Percentiles rank a stretch among this genome's conserved stretches.
phyloP scores from a whole-genome alignment of 495 filamentous ascomycete species.

The Umbilicaria muhlenbergii region DNA sequence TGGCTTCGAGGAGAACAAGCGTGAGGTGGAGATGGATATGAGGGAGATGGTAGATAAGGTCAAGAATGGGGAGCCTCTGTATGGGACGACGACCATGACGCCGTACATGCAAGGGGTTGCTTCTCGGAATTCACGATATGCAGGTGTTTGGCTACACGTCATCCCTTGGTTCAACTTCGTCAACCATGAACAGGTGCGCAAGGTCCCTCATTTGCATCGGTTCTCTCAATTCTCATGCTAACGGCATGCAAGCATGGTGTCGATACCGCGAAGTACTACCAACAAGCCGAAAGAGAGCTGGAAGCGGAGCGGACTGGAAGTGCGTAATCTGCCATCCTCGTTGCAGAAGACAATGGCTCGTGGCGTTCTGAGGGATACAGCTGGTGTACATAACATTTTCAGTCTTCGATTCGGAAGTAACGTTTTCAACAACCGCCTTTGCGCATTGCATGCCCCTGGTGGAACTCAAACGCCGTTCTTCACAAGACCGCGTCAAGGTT shows the following conservation, averaged over 20 bases:
- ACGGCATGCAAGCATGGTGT: conserved; percentile 59
- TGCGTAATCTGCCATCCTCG: too few species aligned
- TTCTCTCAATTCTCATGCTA: not conserved
- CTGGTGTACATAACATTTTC: too few species aligned
- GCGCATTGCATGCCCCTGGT: too few species aligned
- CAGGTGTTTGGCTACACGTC: conserved; percentile 62
- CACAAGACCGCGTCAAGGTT: too few species aligned
- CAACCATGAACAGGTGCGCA: conserved; percentile 67
- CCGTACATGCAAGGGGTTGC: conserved; percentile 90
- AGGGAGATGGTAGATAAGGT: conserved; percentile 92
- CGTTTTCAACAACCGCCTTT: too few species aligned
- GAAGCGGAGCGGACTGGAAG: conserved; percentile 46
- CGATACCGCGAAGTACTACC: conserved; percentile 96
- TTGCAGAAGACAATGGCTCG: too few species aligned
- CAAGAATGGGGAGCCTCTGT: conserved; percentile 81
- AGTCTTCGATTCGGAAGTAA: too few species aligned
- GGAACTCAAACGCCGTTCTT: too few species aligned
- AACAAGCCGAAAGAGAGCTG: conserved; percentile 84
- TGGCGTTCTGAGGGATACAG: too few species aligned
- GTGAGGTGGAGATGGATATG: conserved; percentile 94
- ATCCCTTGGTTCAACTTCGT: conserved; percentile 96
- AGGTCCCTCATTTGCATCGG: not conserved
- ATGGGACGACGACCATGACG: conserved; percentile 61
- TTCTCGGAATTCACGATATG: conserved; percentile 80
- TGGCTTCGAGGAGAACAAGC: conserved; percentile 77